A percentile compares a stretch with the other conserved stretches of the same genome.
Conservation (phyloP, 2,329 filamentous ascomycete species). For the Apiospora malaysiana region DNA sequence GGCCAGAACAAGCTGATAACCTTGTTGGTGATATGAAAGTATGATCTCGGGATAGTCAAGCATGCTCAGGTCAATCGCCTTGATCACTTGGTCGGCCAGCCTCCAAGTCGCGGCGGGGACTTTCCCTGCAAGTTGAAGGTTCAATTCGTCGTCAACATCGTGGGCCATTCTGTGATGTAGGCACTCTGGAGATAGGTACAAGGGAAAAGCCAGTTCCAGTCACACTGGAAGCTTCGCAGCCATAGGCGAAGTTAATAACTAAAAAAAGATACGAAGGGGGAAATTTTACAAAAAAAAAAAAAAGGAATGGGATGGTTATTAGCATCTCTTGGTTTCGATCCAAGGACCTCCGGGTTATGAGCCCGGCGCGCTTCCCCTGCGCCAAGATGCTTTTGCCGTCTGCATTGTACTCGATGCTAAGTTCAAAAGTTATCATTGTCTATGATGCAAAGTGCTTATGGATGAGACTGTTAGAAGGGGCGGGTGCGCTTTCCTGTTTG, state of each 20-base stretch:
- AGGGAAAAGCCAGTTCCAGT: background rate
- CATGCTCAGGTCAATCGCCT: background rate
- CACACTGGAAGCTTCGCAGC: too few relatives aligned
- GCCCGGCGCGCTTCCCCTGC: conserved; percentile 40
- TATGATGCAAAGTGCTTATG: background rate
- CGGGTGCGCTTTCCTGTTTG: background rate
- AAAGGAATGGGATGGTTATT: too few relatives aligned
- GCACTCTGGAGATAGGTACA: background rate
- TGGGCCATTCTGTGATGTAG: too few relatives aligned
- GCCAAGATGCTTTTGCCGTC: conserved; percentile 28
- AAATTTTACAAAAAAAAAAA: background rate
- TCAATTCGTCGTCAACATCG: too few relatives aligned
- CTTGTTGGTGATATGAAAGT: background rate
- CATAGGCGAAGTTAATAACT: too few relatives aligned
- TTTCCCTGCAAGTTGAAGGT: background rate
- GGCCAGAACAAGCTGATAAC: background rate
- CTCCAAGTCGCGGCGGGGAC: background rate
- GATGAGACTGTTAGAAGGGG: background rate
- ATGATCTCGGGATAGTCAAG: too few relatives aligned
- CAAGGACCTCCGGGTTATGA: conserved; percentile 40
- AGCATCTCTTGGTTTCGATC: conserved; percentile 38
- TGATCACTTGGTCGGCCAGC: background rate
- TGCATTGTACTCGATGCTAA: too few relatives aligned
- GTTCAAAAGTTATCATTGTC: too few relatives aligned
- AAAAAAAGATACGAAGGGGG: background rate